phyloP scores from a whole-genome alignment of 1,284 basidiomycete genomes.

The Ganoderma multipileum region DNA sequence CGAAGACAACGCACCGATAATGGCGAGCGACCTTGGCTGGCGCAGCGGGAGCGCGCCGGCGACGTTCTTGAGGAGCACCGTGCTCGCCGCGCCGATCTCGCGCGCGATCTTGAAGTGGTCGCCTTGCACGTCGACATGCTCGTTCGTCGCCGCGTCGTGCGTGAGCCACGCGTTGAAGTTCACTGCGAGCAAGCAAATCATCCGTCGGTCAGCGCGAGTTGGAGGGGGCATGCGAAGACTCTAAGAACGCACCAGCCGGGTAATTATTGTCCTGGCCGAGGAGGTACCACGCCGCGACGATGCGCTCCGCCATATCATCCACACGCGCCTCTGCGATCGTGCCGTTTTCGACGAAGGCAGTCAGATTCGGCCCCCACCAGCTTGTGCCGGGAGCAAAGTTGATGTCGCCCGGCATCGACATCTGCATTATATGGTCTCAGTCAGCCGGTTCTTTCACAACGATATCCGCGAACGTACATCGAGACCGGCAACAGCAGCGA shows the following conservation, averaged over 20 bases:
- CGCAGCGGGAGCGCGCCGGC: conserved; percentile 70
- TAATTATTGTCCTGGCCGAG: conserved; percentile 73
- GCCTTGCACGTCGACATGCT: conserved; percentile 76
- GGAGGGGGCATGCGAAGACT: too few relatives aligned
- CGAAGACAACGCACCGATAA: too few relatives aligned
- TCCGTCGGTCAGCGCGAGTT: too few relatives aligned
- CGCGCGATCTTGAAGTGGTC: conserved; percentile 77
- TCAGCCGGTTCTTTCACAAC: too few relatives aligned
- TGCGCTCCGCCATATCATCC: conserved; percentile 73
- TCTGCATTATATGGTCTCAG: conserved; percentile 38
- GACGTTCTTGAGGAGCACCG: conserved; percentile 84
- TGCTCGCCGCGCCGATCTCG: conserved; percentile 77
- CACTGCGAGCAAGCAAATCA: conserved; percentile 39
- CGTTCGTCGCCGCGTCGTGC: conserved; percentile 57
- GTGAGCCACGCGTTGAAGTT: conserved; percentile 62
- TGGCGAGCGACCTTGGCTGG: conserved; percentile 60
- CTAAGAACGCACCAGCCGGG: conserved; percentile 49
- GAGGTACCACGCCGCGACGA: conserved; percentile 33
- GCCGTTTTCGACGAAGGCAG: conserved; percentile 71
- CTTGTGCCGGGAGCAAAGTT: conserved; percentile 53
- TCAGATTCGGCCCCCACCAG: conserved; percentile 68
- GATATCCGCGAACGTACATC: conserved; percentile 44
- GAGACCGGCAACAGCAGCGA: conserved; percentile 69
- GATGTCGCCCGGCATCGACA: conserved; percentile 68
- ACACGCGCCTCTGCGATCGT: conserved; percentile 69